phyloP scores from a whole-genome alignment of 306 rosid species.

The Pyrus bretschneideri region DNA sequence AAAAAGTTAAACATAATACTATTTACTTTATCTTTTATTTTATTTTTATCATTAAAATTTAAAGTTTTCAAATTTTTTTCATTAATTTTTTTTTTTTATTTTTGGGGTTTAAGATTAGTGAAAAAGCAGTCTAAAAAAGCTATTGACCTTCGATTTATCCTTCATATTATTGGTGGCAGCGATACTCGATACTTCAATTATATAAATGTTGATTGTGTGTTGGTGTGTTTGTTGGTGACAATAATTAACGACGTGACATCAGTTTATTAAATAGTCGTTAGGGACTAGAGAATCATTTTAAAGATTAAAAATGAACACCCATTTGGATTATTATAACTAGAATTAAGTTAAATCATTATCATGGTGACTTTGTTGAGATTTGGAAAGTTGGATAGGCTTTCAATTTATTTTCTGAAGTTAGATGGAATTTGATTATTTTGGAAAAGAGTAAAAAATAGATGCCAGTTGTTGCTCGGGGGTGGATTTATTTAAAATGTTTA shows the following conservation, averaged over 20 bases:
- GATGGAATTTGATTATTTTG: background rate
- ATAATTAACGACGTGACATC: no score
- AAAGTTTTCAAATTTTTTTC: no score
- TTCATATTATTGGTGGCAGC: no score
- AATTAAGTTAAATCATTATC: background rate
- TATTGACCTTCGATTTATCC: no score
- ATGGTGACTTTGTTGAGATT: background rate
- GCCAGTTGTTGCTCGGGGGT: background rate
- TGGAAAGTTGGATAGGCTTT: background rate
- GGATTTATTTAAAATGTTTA: background rate
- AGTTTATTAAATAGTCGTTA: background rate
- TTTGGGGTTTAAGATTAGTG: background rate
- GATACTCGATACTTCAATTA: no score
- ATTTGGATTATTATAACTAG: background rate
- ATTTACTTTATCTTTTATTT: no score
- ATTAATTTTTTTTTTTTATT: background rate
- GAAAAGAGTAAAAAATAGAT: no score
- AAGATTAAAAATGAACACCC: background rate
- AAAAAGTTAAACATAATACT: no score
- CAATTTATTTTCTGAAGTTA: no score
- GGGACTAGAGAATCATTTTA: background rate
- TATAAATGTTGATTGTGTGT: no score
- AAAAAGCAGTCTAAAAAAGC: background rate
- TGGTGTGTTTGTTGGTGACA: no score
- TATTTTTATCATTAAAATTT: no score